Conservation (phyloP, 257 asterid species). For the Jasminum sambac region DNA sequence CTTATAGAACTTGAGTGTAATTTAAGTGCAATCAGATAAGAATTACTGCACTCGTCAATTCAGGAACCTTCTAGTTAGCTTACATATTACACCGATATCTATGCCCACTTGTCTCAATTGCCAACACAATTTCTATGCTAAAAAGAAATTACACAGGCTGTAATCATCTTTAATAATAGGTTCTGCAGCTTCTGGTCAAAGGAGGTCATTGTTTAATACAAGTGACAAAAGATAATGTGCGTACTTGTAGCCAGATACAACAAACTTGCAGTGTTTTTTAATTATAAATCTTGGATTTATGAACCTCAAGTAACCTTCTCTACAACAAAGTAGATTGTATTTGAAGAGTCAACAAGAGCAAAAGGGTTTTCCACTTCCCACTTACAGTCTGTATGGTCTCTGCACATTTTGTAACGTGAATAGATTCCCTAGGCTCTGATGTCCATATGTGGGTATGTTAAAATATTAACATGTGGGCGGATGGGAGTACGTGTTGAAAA, state of each 20-base stretch:
- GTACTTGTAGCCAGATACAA: background rate
- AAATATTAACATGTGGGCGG: too few species aligned
- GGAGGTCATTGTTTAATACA: background rate
- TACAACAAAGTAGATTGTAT: slow-evolving; percentile 21
- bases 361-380: slow-evolving; percentile 9
- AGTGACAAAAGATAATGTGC: background rate
- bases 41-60: too few species aligned
- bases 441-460: too few species aligned
- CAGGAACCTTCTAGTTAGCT: too few species aligned
- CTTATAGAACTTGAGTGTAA: too few species aligned
- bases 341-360: slow-evolving; percentile 18
- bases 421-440: slow-evolving; percentile 1
- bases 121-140: background rate
- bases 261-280: slow-evolving; percentile 2
- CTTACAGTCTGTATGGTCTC: slow-evolving; percentile 24
- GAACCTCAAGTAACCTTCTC: slow-evolving; percentile 24
- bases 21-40: too few species aligned
- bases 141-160: background rate
- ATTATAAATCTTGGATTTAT: background rate
- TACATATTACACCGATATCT: background rate
- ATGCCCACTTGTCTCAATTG: background rate
- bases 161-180: background rate
- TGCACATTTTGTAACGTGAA: background rate
- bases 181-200: background rate
- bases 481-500: too few species aligned